Conservation (phyloP, 768 basidiomycete genomes). For the Lactifluus volemus region DNA sequence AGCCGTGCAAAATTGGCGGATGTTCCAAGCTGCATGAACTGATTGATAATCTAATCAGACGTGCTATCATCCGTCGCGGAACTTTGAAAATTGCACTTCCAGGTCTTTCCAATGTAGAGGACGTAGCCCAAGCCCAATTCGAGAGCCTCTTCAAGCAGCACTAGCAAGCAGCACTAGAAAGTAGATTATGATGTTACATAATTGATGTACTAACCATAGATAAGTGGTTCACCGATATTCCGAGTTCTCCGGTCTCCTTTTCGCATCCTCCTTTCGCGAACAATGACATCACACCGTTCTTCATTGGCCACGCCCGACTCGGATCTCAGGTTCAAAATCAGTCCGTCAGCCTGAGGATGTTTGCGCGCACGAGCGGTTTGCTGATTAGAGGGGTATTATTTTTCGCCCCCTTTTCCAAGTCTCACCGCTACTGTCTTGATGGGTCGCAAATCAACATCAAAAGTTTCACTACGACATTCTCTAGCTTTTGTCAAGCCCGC, state of each 20-base stretch:
- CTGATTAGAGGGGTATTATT: background rate
- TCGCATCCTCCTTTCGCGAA: no score
- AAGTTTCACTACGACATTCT: background rate
- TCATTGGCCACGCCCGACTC: no score
- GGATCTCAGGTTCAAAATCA: no score
- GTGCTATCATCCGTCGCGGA: constrained; percentile 31
- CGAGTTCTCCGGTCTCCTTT: no score
- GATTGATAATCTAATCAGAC: constrained; percentile 61
- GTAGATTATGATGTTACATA: constrained; percentile 8
- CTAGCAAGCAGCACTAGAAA: no score
- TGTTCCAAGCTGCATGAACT: constrained; percentile 97
- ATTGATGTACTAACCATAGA: background rate
- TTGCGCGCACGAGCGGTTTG: background rate
- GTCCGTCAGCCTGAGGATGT: no score
- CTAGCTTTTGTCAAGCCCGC: background rate
- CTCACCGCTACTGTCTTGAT: background rate
- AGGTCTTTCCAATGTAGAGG: constrained; percentile 38
- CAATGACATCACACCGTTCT: no score
- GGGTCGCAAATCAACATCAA: background rate
- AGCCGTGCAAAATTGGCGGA: constrained; percentile 96
- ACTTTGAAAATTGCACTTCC: constrained; percentile 65
- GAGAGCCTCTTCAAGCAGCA: no score
- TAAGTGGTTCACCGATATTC: no score
- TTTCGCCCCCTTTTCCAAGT: background rate
- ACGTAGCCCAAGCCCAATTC: constrained; percentile 17